Evolutionary conservation across 306 rosid genomes (phyloP).

Genomic region (Trifolium pratense): DNA sequence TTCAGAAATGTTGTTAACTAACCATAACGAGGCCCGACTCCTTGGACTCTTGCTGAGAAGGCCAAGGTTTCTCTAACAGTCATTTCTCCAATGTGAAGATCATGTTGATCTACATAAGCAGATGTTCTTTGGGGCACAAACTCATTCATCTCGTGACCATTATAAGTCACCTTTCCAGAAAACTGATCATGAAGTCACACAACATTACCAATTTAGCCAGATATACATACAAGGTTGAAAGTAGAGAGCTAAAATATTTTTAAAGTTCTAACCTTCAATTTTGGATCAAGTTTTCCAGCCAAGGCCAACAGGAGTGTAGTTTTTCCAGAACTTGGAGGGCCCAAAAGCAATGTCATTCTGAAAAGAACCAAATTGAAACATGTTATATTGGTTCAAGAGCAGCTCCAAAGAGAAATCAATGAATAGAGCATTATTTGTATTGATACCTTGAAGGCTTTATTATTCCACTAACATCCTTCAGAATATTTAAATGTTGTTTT

Average conservation of each 20-base stretch:
- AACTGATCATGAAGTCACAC: constrained; percentile 45
- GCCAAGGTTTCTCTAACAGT: constrained; percentile 85
- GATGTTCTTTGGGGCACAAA: constrained; percentile 81
- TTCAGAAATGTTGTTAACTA: constrained; percentile 25
- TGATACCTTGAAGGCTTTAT: constrained; percentile 76
- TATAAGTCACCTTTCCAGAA: constrained; percentile 65
- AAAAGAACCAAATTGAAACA: background rate
- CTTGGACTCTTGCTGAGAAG: constrained; percentile 89
- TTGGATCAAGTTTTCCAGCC: constrained; percentile 65
- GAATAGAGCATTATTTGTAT: background rate
- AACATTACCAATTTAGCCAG: background rate
- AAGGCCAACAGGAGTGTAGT: constrained; percentile 52
- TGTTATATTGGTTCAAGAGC: background rate
- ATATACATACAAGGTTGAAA: background rate
- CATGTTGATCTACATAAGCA: constrained; percentile 78
- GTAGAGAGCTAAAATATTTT: background rate
- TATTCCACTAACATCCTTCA: constrained; percentile 74
- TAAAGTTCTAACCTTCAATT: constrained; percentile 56
- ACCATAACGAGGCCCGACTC: constrained; percentile 76
- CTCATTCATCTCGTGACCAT: constrained; percentile 71
- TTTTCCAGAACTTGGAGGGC: constrained; percentile 1
- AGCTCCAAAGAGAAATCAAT: constrained; percentile 6
- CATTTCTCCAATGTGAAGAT: constrained; percentile 74
- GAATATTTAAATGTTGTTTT: constrained; percentile 57
- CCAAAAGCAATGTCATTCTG: constrained; percentile 68